These are phyloP conservation scores for Bruguiera gymnorhiza DNA, from an alignment of 345 rosid species.

Conservation along the genomic window DNA sequence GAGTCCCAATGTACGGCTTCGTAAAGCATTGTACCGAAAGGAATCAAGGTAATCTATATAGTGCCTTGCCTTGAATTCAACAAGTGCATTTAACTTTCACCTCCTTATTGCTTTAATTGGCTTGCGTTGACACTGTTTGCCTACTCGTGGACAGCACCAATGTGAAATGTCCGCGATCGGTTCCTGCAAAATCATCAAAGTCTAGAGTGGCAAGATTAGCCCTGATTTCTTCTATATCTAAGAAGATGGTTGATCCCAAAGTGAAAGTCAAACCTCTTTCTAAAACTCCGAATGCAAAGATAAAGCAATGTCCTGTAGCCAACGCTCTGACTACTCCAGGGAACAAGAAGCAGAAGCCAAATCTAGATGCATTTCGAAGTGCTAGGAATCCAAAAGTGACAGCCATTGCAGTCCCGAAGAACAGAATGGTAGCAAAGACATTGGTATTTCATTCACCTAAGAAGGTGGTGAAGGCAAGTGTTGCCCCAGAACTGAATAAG, in stretches of 20 bases:
- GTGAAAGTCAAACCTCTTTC: constrained; percentile 28
- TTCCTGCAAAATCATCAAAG: constrained; percentile 75
- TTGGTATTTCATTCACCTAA: constrained; percentile 80
- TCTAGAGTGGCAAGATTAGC: constrained; percentile 61
- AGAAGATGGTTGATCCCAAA: constrained; percentile 45
- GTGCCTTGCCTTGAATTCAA: not conserved
- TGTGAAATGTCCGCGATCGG: constrained; percentile 69
- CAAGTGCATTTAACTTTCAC: not conserved
- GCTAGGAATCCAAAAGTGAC: constrained; percentile 53
- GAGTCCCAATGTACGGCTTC: constrained; percentile 75
- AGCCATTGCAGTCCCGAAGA: constrained; percentile 34
- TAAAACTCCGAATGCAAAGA: constrained; percentile 50
- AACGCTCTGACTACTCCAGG: constrained; percentile 63
- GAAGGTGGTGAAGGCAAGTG: constrained; percentile 53
- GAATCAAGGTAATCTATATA: constrained; percentile 38
- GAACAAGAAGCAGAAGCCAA: constrained; percentile 43
- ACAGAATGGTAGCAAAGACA: constrained; percentile 52
- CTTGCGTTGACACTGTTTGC: not conserved
- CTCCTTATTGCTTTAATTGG: not conserved
- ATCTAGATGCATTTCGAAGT: constrained; percentile 54
- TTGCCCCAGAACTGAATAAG: constrained; percentile 45
- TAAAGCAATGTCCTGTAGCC: constrained; percentile 30
- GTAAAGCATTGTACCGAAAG: constrained; percentile 51
- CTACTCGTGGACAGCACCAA: constrained; percentile 29
- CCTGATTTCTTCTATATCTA: constrained; percentile 68